Conservation (phyloP, 2,329 filamentous ascomycete genomes). For the Akanthomyces uredinophilus region DNA sequence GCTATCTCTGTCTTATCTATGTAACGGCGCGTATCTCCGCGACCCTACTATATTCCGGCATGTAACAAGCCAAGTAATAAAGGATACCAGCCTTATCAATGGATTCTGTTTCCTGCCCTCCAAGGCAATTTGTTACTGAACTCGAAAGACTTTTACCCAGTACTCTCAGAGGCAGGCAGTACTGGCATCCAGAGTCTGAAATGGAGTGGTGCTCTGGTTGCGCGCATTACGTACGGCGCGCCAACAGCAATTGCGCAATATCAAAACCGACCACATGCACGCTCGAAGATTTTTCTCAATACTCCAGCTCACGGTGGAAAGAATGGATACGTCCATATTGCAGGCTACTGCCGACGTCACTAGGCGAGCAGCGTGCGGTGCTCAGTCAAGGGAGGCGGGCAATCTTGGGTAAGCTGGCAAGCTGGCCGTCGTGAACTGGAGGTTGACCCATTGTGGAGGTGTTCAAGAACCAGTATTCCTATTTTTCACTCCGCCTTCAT, state of each 20-base stretch:
- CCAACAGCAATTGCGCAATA: conserved; percentile 12
- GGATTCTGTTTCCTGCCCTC: background rate
- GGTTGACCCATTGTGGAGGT: conserved; percentile 1
- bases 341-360: conserved; percentile 2
- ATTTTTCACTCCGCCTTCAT: background rate
- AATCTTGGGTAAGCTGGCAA: background rate
- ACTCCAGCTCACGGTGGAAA: background rate
- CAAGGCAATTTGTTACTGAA: background rate
- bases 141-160: background rate
- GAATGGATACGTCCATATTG: conserved; percentile 1
- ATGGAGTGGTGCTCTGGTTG: background rate
- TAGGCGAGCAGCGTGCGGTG: background rate
- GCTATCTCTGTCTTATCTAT: conserved; percentile 14
- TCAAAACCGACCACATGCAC: background rate
- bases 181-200: background rate
- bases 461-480: background rate
- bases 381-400: background rate
- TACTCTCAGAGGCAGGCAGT: background rate
- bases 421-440: conserved; percentile 1
- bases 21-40: conserved; percentile 10
- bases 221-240: conserved; percentile 2
- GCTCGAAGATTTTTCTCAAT: background rate
- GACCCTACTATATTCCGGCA: background rate
- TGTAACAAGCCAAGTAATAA: conserved; percentile 4
- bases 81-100: conserved; percentile 5